Evolutionary conservation across 192 early-diverging fungal genomes (phyloP).

Genomic region (Coemansia sp.): DNA sequence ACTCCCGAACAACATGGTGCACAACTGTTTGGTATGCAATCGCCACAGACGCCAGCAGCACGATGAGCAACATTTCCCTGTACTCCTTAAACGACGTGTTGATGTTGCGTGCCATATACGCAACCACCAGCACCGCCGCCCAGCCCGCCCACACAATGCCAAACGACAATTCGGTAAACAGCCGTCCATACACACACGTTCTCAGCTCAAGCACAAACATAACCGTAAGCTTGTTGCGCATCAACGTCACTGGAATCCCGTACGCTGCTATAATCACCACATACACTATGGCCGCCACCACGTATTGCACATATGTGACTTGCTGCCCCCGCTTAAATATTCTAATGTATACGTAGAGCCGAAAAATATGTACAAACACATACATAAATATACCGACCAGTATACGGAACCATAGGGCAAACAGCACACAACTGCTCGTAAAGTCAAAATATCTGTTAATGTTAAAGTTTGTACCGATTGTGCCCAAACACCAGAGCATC

Average conservation of each 20-base stretch:
- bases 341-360: slow-evolving; percentile 40
- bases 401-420: slow-evolving; percentile 41
- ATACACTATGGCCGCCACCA: slow-evolving; percentile 1
- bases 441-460: slow-evolving; percentile 10
- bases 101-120: slow-evolving; percentile 40
- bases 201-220: not conserved
- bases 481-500: slow-evolving; percentile 43
- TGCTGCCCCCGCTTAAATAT: slow-evolving; percentile 24
- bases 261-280: slow-evolving; percentile 9
- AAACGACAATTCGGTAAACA: slow-evolving; percentile 39
- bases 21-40: slow-evolving; percentile 31
- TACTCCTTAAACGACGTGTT: slow-evolving; percentile 54
- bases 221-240: slow-evolving; percentile 21
- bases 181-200: slow-evolving; percentile 24
- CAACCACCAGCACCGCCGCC: slow-evolving; percentile 3
- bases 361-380: slow-evolving; percentile 30
- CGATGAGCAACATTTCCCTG: slow-evolving; percentile 41
- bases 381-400: slow-evolving; percentile 36
- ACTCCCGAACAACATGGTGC: slow-evolving; percentile 29
- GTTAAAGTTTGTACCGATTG: slow-evolving; percentile 42
- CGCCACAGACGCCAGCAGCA: slow-evolving; percentile 14
- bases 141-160: slow-evolving; percentile 42
- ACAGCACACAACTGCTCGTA: slow-evolving; percentile 22
- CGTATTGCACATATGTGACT: slow-evolving; percentile 19
- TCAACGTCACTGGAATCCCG: slow-evolving; percentile 27